These are phyloP conservation scores for Dichomitus squalens DNA, from an alignment of 1,284 basidiomycete genomes.

Conservation along the genomic window DNA sequence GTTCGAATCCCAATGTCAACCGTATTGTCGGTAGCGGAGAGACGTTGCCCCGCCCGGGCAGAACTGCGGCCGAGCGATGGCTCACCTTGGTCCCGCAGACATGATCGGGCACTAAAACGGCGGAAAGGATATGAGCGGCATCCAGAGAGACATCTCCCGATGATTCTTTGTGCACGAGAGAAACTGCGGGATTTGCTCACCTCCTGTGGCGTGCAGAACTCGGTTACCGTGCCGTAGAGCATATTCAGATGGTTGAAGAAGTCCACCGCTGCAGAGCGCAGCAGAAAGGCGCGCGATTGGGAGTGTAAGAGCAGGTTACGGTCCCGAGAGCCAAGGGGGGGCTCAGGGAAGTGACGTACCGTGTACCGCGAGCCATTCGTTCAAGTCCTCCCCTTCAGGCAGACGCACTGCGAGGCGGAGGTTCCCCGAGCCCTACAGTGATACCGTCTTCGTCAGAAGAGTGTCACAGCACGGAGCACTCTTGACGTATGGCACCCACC, in stretches of 20 bases:
- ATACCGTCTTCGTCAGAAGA: background rate
- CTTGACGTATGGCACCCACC: slow-evolving; percentile 46
- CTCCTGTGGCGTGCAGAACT: slow-evolving; percentile 95
- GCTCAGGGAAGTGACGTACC: slow-evolving; percentile 54
- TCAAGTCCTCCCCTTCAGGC: slow-evolving; percentile 92
- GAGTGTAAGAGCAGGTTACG: background rate
- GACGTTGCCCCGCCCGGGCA: too few species aligned
- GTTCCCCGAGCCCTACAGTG: slow-evolving; percentile 86
- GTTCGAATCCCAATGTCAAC: background rate
- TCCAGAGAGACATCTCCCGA: background rate
- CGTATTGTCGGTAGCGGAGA: too few species aligned
- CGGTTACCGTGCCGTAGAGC: slow-evolving; percentile 94
- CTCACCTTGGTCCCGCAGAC: slow-evolving; percentile 95
- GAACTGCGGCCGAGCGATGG: slow-evolving; percentile 8
- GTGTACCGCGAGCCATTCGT: slow-evolving; percentile 97
- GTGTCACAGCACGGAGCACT: too few species aligned
- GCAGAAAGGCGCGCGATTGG: background rate
- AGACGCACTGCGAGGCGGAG: slow-evolving; percentile 86
- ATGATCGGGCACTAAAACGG: slow-evolving; percentile 87
- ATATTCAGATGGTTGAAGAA: slow-evolving; percentile 98
- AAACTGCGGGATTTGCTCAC: slow-evolving; percentile 45
- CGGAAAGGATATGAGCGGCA: background rate
- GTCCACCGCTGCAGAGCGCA: slow-evolving; percentile 73
- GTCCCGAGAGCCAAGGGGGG: background rate
- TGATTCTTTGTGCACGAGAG: background rate